Conservation (phyloP, 805 yeast species). For the Kluyveromyces dobzhanskii region DNA sequence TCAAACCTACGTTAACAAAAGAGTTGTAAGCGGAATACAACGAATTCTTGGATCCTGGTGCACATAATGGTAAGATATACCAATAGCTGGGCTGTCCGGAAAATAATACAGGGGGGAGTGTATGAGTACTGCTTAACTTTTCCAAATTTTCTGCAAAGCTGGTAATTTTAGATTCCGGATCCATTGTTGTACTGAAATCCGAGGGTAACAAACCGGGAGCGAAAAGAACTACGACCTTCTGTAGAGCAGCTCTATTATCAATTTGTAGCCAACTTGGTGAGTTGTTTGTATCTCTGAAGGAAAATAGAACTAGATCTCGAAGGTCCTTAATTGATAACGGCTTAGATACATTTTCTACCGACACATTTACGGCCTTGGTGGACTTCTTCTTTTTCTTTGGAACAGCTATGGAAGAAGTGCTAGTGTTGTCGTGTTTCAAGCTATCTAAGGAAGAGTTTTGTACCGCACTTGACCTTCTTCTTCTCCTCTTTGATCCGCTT, state of each 20-base stretch:
- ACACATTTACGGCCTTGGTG: conserved; percentile 26
- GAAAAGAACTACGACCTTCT: conserved; percentile 49
- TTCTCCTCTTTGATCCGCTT: conserved; percentile 8
- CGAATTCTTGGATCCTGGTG: conserved; percentile 61
- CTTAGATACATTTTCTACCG: conserved; percentile 27
- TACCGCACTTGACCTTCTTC: conserved; percentile 25
- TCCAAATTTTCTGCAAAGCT: conserved; percentile 9
- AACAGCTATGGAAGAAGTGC: conserved; percentile 2
- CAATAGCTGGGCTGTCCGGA: neutral
- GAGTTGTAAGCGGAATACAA: conserved; percentile 47
- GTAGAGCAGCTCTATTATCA: conserved; percentile 38
- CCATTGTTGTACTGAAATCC: conserved; percentile 34
- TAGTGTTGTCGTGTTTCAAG: conserved; percentile 1
- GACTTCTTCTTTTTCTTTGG: conserved; percentile 29
- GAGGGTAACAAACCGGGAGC: conserved; percentile 54
- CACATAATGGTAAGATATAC: conserved; percentile 37
- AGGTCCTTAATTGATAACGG: conserved; percentile 33
- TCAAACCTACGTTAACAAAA: conserved; percentile 47
- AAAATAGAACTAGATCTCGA: conserved; percentile 38
- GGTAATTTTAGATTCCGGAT: too few relatives aligned
- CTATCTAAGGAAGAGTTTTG: conserved; percentile 5
- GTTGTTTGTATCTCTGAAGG: conserved; percentile 33
- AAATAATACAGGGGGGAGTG: conserved; percentile 1
- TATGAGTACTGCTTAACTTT: conserved; percentile 4
- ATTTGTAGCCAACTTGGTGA: conserved; percentile 45